Evolutionary conservation across 257 asterid species (phyloP).

Genomic region (Solanum lycopersicoides): DNA sequence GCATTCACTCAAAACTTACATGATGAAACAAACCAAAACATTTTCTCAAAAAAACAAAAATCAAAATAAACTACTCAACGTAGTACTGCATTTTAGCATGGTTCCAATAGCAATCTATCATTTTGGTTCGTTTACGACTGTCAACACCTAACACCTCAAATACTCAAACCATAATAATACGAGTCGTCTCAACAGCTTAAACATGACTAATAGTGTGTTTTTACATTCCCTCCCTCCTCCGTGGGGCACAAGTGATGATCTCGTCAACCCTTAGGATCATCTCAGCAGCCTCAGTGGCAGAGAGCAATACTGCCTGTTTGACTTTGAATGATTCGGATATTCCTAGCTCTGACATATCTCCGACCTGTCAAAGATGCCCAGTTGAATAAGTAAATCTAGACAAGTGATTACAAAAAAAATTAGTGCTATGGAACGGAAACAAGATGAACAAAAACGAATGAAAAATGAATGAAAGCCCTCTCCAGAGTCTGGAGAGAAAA

Average conservation of each 20-base stretch:
- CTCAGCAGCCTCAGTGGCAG: constrained; percentile 96
- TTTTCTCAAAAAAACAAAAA: not conserved
- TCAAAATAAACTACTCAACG: not conserved
- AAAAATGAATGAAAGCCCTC: not conserved
- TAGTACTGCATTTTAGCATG: not conserved
- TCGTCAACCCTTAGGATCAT: constrained; percentile 91
- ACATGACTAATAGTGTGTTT: not conserved
- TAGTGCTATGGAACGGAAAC: not conserved
- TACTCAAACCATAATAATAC: not conserved
- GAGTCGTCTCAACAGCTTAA: not conserved
- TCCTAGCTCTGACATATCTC: constrained; percentile 73
- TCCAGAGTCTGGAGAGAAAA: not conserved
- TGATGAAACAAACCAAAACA: not conserved
- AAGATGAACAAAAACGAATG: not conserved
- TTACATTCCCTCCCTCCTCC: constrained; percentile 86
- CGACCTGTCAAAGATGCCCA: constrained; percentile 42
- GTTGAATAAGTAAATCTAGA: not conserved
- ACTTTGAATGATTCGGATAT: constrained; percentile 88
- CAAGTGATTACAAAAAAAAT: not conserved
- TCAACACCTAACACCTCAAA: not conserved
- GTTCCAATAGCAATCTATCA: not conserved
- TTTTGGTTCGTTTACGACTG: not conserved
- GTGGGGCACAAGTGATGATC: constrained; percentile 89
- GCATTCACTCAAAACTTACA: not conserved
- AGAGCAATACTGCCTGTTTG: constrained; percentile 78